A percentile compares a stretch with the other conserved stretches of the same genome.
Evolutionary conservation across 139 green algal species (phyloP).

Genomic region (Helicosporidium sp.): DNA sequence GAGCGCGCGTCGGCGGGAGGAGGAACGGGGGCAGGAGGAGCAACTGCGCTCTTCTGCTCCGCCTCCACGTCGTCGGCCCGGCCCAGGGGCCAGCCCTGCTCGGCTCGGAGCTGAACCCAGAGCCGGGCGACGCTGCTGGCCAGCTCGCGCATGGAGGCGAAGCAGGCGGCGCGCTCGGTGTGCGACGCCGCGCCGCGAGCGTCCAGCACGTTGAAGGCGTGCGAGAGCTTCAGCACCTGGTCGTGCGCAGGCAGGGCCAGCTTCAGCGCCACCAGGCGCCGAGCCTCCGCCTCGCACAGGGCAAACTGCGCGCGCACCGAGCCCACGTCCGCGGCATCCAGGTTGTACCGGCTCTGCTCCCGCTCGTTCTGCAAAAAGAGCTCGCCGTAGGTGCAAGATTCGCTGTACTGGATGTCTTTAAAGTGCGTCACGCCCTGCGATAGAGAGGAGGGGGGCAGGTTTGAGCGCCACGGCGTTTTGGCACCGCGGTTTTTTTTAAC

Average conservation of each 20-base stretch:
- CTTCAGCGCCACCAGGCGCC: slow-evolving; percentile 58
- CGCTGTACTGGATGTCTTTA: slow-evolving; percentile 74
- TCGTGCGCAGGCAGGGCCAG: slow-evolving; percentile 91
- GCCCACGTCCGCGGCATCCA: slow-evolving; percentile 71
- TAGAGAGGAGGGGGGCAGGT: too few relatives aligned
- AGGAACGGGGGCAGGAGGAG: too few relatives aligned
- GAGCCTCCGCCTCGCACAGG: slow-evolving; percentile 57
- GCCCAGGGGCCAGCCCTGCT: too few relatives aligned
- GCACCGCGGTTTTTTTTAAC: too few relatives aligned
- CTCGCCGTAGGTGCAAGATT: slow-evolving; percentile 79
- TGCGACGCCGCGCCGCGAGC: slow-evolving; percentile 78
- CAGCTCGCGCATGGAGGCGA: slow-evolving; percentile 70
- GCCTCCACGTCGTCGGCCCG: not conserved
- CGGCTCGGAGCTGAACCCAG: too few relatives aligned
- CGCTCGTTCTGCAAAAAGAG: slow-evolving; percentile 97
- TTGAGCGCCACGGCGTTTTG: too few relatives aligned
- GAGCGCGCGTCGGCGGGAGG: too few relatives aligned
- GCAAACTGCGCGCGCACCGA: slow-evolving; percentile 56
- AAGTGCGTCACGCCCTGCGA: slow-evolving; percentile 82
- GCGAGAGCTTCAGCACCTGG: slow-evolving; percentile 88
- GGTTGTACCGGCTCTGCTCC: slow-evolving; percentile 72
- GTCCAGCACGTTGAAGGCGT: slow-evolving; percentile 96
- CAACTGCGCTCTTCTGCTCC: not conserved
- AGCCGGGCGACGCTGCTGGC: slow-evolving; percentile 40
- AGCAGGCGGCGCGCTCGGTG: slow-evolving; percentile 83